These are phyloP conservation scores for Alternaria rosae DNA, from an alignment of 2,329 filamentous ascomycete genomes.

Conservation along the genomic window DNA sequence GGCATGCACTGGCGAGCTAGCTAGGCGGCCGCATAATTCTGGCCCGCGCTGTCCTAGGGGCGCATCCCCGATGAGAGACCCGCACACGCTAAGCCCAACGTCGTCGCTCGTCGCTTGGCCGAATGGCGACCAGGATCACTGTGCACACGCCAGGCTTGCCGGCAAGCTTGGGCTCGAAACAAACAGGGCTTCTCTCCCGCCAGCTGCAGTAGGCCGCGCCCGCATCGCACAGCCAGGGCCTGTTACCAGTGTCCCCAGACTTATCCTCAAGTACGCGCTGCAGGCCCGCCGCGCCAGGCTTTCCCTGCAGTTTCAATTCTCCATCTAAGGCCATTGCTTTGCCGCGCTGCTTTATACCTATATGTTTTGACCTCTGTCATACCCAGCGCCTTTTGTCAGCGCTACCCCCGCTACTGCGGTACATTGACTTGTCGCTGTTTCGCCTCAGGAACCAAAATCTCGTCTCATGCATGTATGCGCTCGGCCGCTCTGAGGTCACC, in stretches of 20 bases:
- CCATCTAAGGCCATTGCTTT: conserved; percentile 29
- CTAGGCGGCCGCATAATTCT: conserved; percentile 40
- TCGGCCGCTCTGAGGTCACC: conserved; percentile 42
- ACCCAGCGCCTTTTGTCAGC: conserved; percentile 40
- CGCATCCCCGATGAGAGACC: conserved; percentile 42
- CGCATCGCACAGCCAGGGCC: conserved; percentile 45
- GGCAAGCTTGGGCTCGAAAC: conserved; percentile 41
- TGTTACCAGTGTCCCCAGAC: conserved; percentile 38
- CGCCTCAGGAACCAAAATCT: conserved; percentile 45
- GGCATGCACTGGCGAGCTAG: conserved; percentile 29
- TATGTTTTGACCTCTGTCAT: conserved; percentile 30
- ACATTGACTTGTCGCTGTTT: conserved; percentile 37
- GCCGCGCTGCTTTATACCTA: conserved; percentile 30
- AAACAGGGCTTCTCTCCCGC: conserved; percentile 41
- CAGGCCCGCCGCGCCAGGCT: conserved; percentile 41
- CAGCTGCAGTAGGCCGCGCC: conserved; percentile 46
- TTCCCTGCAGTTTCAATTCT: conserved; percentile 41
- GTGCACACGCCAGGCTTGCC: conserved; percentile 34
- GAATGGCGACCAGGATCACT: conserved; percentile 35
- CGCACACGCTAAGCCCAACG: conserved; percentile 43
- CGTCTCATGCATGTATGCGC: conserved; percentile 51
- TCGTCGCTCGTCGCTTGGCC: conserved; percentile 39
- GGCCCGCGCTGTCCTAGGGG: conserved; percentile 36
- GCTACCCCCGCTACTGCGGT: conserved; percentile 33
- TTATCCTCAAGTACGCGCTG: conserved; percentile 48